Evolutionary conservation across 2,329 filamentous ascomycete species (phyloP).

Genomic region (Teratosphaeria viscida): DNA sequence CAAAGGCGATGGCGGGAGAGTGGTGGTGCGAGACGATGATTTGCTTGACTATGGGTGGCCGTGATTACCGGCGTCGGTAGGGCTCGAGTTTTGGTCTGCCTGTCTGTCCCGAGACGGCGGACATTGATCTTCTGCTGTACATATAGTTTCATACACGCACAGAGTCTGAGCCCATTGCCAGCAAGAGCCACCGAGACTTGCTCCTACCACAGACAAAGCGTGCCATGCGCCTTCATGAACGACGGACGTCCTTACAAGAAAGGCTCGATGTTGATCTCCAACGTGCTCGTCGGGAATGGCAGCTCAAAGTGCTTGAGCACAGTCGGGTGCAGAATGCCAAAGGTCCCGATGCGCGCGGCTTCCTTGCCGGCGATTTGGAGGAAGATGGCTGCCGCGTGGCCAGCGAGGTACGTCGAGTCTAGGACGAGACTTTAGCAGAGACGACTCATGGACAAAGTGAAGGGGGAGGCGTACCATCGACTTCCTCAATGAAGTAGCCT

Average conservation of each 20-base stretch:
- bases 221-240: not conserved
- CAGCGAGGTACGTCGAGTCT: conserved; percentile 71
- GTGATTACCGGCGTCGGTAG: too few relatives aligned
- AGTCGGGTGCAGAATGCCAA: conserved; percentile 86
- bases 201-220: not conserved
- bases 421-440: not conserved
- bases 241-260: conserved; percentile 53
- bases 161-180: not conserved
- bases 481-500: conserved; percentile 84
- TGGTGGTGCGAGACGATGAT: not conserved
- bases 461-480: conserved; percentile 48
- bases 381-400: conserved; percentile 78
- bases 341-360: conserved; percentile 69
- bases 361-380: conserved; percentile 59
- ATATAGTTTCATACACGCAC: not conserved
- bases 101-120: too few relatives aligned
- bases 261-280: conserved; percentile 90
- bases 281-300: conserved; percentile 82
- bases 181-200: too few relatives aligned
- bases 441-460: not conserved
- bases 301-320: conserved; percentile 91
- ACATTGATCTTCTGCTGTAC: not conserved
- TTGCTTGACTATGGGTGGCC: not conserved
- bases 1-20: conserved; percentile 33
- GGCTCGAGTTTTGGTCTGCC: too few relatives aligned